phyloP scores from a whole-genome alignment of 176 grass and related monocot species.

The Avena atlantica region DNA sequence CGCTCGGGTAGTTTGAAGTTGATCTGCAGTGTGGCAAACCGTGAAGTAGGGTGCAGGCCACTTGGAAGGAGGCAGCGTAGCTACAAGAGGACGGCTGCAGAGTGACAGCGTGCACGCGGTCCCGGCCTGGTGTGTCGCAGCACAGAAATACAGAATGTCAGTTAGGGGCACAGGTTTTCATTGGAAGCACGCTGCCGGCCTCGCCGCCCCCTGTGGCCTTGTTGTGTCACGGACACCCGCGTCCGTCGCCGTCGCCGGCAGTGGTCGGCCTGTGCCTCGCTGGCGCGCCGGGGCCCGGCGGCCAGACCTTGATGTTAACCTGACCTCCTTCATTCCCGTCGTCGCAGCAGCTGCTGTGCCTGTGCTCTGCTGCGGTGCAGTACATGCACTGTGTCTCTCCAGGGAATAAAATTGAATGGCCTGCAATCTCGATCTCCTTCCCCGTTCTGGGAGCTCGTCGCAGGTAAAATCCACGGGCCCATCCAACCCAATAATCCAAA shows the following conservation, averaged over 20 bases:
- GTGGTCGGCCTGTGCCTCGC: not conserved
- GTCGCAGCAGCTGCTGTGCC: not conserved
- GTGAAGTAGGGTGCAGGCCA: no score
- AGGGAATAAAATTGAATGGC: not conserved
- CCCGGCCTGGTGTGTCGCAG: slow-evolving; percentile 6
- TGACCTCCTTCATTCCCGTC: not conserved
- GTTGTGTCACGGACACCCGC: slow-evolving; percentile 31
- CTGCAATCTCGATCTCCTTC: slow-evolving; percentile 8
- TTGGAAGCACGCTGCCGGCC: slow-evolving; percentile 40
- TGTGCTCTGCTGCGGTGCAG: not conserved
- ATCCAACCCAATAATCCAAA: not conserved
- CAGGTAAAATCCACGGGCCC: slow-evolving; percentile 16
- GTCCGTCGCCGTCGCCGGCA: slow-evolving; percentile 17
- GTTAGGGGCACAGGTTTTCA: slow-evolving; percentile 8
- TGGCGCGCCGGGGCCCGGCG: not conserved
- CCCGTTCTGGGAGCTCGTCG: slow-evolving; percentile 41
- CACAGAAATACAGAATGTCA: slow-evolving; percentile 28
- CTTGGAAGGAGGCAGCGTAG: not conserved
- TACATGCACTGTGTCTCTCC: slow-evolving; percentile 30
- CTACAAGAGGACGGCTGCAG: not conserved
- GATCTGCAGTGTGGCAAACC: not conserved
- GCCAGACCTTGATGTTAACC: slow-evolving; percentile 32
- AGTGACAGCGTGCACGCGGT: slow-evolving; percentile 24
- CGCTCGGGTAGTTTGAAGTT: no score
- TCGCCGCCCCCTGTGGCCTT: slow-evolving; percentile 15